Evolutionary conservation across 805 yeast genomes (phyloP), one percentile per base, ranked within the genome.

Genomic region (Starmera caribaea): DNA sequence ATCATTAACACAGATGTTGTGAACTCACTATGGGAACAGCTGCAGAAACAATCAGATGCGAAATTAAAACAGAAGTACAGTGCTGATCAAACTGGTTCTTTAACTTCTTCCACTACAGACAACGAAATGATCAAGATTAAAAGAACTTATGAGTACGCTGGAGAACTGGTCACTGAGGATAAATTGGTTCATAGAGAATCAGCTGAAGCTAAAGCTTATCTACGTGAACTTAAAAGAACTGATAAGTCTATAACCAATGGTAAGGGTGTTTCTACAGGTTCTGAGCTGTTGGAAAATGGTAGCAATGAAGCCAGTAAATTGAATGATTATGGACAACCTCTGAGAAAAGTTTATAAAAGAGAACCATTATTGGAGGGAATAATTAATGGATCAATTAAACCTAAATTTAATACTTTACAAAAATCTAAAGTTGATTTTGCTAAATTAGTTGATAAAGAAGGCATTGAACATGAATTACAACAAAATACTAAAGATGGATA

Each of bases 381-480:
- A 30, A 72, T 87, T 35, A 65, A 75, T 34, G 72, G 79, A 10
- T 69, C 83, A 3, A 75, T 81, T 46, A 79, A 82, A 48, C 77
- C 85, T 28, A 90, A 87, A 56, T 68, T 92, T 45, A 84, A 95
- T 17, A 92, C 98, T 0, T 65, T 92, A 46, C 97, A 92, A 57
- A 92, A 92, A 61, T 84, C 95, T 1, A 69, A 95, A 45, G 68
- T 92, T 38, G 98, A 92, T 61, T 92, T 97, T 95, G 94, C 95
- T 1, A 76, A 84, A 36, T 88, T 84, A 62, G 96, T 92, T 27
- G 97, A 90, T 61, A 73, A 82, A 47, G 79, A 80, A 46, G 88
- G 88, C 41, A 79, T 92, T 36, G 70, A 74, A 38, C 96, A 86
- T 47, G 98, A 92, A 45, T 72, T 92, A 54, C 72, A 70, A 36